Base-by-base conservation (phyloP, 345 rosid genomes). In the Linum usitatissimum region DNA sequence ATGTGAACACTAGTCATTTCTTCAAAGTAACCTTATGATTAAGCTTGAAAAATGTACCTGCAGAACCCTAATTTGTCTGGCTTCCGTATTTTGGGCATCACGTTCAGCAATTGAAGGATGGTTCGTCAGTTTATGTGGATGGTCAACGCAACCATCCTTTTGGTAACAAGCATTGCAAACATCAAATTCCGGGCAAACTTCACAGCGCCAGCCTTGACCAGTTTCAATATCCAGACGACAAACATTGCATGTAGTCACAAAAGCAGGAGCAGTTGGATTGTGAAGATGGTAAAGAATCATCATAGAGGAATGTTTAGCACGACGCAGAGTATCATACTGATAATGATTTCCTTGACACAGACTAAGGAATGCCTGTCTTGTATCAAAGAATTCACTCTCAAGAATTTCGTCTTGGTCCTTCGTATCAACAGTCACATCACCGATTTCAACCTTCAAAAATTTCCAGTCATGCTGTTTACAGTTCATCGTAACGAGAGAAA, bases 171-270 rank as follows among this genome's bases (percentile, higher is more conserved):
- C 36, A 75, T 87, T 90, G 81, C 99, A 93, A 39, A 93, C 83
- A 77, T 93, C 97, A 77, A 84, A 93, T 66, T 93, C 96, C 5
- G 96, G 96, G 71, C 99, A 93, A 66, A 87, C 82, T 76, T 93
- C 97, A 73, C 99, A 93, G 48, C 89, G 91, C 97, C 99, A 93
- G 66, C 99, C 96, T 76, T 93, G 97, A 80, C 97, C 99, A 18
- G 85, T 80, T 86, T 93, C 97, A 56, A 93, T 86, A 76, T 93
- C 99, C 65, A 84, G 90, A 70, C 76, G 81, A 61, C 99, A 93
- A 62, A 78, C 60, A 61, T 84, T 82, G 83, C 99, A 93, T n/a
- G 96, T 87, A 0, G 85, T 83, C 42, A 93, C 97, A 78, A 90
- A 93, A 19, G 99, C 97, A 65, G 97, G 99, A 48, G 96, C 99